phyloP scores from a whole-genome alignment of 768 basidiomycete species.

The Antrodiella citrinella region DNA sequence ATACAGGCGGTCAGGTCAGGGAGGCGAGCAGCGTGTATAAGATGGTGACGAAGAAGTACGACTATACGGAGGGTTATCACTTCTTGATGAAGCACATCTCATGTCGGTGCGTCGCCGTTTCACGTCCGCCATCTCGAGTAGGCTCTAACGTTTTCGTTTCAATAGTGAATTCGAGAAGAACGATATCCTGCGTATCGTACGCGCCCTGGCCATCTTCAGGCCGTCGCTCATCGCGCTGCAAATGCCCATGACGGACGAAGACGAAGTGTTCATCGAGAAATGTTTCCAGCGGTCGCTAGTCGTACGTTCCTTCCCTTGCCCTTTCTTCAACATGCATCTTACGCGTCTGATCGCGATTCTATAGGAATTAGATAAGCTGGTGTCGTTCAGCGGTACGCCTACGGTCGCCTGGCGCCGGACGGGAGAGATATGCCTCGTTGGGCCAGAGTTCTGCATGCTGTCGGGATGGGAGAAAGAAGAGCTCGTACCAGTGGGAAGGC shows the following conservation, averaged over 20 bases:
- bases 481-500: constrained; percentile 37
- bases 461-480: constrained; percentile 89
- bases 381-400: constrained; percentile 94
- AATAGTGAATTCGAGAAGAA: constrained; percentile 77
- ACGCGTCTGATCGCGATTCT: neutral
- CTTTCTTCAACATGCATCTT: neutral
- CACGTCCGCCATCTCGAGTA: constrained; percentile 11
- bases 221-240: constrained; percentile 97
- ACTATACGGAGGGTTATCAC: constrained; percentile 96
- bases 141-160: neutral
- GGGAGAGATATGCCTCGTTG: constrained; percentile 95
- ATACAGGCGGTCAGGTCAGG: constrained; percentile 12
- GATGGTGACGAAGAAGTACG: constrained; percentile 70
- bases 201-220: constrained; percentile 88
- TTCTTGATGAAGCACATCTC: constrained; percentile 93
- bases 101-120: constrained; percentile 53
- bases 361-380: constrained; percentile 93
- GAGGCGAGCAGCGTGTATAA: constrained; percentile 43
- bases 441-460: constrained; percentile 92
- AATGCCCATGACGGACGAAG: constrained; percentile 94
- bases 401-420: constrained; percentile 98
- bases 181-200: constrained; percentile 89
- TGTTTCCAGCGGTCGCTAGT: constrained; percentile 92
- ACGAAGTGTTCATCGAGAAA: constrained; percentile 93
- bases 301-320: constrained; percentile 33